Evolutionary conservation across 805 yeast species (phyloP).

Genomic region (Lipomyces oligophaga): DNA sequence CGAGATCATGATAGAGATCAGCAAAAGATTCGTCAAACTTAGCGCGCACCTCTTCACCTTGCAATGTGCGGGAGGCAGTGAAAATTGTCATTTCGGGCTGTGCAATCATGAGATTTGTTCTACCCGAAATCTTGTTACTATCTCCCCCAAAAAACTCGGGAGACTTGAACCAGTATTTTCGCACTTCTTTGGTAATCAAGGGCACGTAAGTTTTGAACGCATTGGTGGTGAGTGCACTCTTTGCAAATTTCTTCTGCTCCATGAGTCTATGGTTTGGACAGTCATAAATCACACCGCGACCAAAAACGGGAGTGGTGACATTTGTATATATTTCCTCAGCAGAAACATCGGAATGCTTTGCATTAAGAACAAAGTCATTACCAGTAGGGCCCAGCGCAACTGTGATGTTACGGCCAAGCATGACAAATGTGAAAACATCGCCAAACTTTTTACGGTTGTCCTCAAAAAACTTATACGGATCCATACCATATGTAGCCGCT

Average conservation of each 20-base stretch:
- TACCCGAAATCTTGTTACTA: slow-evolving; percentile 35
- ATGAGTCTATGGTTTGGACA: slow-evolving; percentile 89
- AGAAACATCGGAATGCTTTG: slow-evolving; percentile 80
- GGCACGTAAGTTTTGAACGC: slow-evolving; percentile 86
- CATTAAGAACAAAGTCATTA: slow-evolving; percentile 91
- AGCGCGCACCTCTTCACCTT: slow-evolving; percentile 88
- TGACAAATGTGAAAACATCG: slow-evolving; percentile 84
- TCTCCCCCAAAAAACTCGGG: slow-evolving; percentile 44
- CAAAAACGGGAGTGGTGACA: slow-evolving; percentile 98
- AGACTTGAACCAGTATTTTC: slow-evolving; percentile 57
- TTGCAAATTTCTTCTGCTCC: slow-evolving; percentile 98
- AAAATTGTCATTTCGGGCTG: slow-evolving; percentile 95
- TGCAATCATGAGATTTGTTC: slow-evolving; percentile 57
- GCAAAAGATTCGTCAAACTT: slow-evolving; percentile 82
- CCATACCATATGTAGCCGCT: slow-evolving; percentile 83
- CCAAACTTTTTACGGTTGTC: slow-evolving; percentile 78
- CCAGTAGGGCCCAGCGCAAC: slow-evolving; percentile 97
- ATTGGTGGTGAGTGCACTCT: slow-evolving; percentile 79
- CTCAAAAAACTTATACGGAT: slow-evolving; percentile 86
- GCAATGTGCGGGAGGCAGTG: slow-evolving; percentile 87
- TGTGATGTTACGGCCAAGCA: slow-evolving; percentile 89
- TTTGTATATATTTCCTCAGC: slow-evolving; percentile 97
- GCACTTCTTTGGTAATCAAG: slow-evolving; percentile 71
- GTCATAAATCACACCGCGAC: slow-evolving; percentile 95
- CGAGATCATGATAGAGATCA: slow-evolving; percentile 79